Percentiles rank a stretch among this genome's conserved stretches.
These are phyloP conservation scores for Jaltomata sinuosa DNA, from an alignment of 257 asterid genomes.

Conservation along the genomic window DNA sequence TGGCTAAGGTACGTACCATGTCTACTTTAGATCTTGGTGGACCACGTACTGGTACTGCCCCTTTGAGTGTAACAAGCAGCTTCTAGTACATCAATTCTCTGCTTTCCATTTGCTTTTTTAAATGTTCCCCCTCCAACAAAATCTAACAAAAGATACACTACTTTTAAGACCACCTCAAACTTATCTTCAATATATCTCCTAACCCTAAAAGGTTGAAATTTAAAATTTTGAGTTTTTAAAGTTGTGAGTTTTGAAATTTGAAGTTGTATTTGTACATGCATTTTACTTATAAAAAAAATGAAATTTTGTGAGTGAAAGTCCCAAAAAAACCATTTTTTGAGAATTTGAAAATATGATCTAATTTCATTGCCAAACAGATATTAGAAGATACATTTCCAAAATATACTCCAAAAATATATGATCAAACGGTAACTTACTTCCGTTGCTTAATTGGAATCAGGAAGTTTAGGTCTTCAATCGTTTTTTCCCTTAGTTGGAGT, in stretches of 20 bases:
- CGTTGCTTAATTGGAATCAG: background rate
- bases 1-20: background rate
- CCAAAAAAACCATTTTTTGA: background rate
- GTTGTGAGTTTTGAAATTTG: no score
- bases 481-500: background rate
- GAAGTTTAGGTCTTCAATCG: background rate
- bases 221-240: no score
- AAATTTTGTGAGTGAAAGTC: background rate
- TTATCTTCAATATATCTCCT: background rate
- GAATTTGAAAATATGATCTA: no score
- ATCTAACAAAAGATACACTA: background rate
- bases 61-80: slow-evolving; percentile 1
- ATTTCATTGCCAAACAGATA: background rate
- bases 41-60: background rate
- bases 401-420: no score
- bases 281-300: background rate
- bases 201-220: no score
- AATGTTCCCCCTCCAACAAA: background rate
- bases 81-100: background rate
- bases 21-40: background rate
- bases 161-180: background rate
- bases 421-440: background rate
- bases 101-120: background rate
- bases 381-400: background rate
- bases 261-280: background rate